These are phyloP conservation scores for Adansonia digitata DNA, from an alignment of 345 rosid species.

Conservation along the genomic window DNA sequence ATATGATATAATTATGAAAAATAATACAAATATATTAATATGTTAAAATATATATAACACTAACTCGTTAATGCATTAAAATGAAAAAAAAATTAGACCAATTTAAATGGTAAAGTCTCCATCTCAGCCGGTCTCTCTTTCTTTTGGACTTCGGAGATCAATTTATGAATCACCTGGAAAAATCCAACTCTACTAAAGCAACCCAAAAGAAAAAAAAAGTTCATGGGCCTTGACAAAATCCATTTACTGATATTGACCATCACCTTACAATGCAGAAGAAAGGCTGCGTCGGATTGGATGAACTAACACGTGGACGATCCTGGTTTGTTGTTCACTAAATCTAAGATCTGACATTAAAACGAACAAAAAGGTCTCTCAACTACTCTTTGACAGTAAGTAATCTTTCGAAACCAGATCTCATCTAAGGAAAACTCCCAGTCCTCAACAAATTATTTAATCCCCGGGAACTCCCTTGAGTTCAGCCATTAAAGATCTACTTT, in stretches of 20 bases:
- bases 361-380: too few species aligned
- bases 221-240: background rate
- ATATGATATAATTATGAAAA: too few species aligned
- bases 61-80: too few species aligned
- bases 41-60: too few species aligned
- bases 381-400: background rate
- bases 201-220: background rate
- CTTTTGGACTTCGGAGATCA: background rate
- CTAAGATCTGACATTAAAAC: too few species aligned
- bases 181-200: too few species aligned
- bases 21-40: too few species aligned
- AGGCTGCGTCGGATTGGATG: background rate
- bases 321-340: background rate
- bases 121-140: too few species aligned
- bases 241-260: background rate
- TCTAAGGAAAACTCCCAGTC: background rate
- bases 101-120: too few species aligned
- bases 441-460: background rate
- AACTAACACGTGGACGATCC: background rate
- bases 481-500: conserved; percentile 13
- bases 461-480: background rate
- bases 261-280: too few species aligned
- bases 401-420: background rate
- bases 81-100: too few species aligned
- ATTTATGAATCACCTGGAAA: too few species aligned